These are phyloP conservation scores for Mentha longifolia DNA, from an alignment of 257 asterid genomes.

Conservation along the genomic window DNA sequence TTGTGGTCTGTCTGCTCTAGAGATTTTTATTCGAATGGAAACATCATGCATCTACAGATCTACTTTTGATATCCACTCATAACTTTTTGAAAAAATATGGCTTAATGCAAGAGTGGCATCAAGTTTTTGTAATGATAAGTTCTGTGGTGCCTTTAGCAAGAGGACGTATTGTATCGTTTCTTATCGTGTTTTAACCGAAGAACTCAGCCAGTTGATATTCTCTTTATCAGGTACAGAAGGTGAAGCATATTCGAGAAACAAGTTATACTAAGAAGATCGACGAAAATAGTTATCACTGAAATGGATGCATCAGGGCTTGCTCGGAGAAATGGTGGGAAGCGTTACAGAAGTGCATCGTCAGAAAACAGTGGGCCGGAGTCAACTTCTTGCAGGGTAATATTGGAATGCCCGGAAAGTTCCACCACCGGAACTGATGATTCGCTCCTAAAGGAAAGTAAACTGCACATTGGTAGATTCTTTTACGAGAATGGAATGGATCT, in stretches of 20 bases:
- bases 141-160: neutral
- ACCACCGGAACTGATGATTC: constrained; percentile 13
- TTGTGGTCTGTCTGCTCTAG: neutral
- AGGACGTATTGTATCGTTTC: neutral
- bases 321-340: constrained; percentile 32
- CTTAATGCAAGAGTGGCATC: neutral
- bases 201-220: neutral
- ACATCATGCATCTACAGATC: neutral
- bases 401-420: constrained; percentile 13
- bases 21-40: neutral
- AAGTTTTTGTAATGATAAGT: neutral
- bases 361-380: constrained; percentile 18
- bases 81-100: too few relatives aligned
- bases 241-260: neutral
- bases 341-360: constrained; percentile 10
- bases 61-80: too few relatives aligned
- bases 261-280: neutral
- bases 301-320: constrained; percentile 18
- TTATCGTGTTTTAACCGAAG: too few relatives aligned
- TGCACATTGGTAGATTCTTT: constrained; percentile 49
- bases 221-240: neutral
- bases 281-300: neutral
- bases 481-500: constrained; percentile 52
- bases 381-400: neutral
- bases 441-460: constrained; percentile 30